A percentile compares a stretch with the other conserved stretches of the same genome.
phyloP scores from a whole-genome alignment of 2,329 filamentous ascomycete species.

The Ascosphaera pollenicola region DNA sequence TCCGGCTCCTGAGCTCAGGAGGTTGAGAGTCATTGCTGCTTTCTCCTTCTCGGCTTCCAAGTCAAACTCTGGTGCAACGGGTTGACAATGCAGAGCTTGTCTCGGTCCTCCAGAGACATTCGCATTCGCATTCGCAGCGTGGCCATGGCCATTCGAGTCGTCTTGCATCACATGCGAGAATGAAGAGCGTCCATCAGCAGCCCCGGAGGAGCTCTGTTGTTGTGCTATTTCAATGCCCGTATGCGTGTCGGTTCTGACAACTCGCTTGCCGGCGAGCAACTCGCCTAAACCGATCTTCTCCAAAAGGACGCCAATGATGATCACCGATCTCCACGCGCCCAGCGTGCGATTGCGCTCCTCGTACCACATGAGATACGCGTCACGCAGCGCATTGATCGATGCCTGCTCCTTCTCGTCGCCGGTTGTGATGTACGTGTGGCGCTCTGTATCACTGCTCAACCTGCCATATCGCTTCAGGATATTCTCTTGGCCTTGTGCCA shows the following conservation, averaged over 20 bases:
- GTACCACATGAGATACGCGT: constrained; percentile 59
- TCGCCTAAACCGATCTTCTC: constrained; percentile 38
- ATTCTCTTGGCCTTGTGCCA: constrained; percentile 37
- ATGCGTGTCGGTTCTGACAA: constrained; percentile 12
- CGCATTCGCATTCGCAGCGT: constrained; percentile 8
- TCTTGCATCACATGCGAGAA: constrained; percentile 13
- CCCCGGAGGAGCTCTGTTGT: constrained; percentile 35
- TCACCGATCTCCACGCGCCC: constrained; percentile 73
- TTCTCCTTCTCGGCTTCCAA: neutral
- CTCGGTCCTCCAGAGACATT: neutral
- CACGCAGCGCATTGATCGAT: constrained; percentile 56
- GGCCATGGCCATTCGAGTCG: constrained; percentile 6
- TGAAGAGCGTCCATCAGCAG: constrained; percentile 11
- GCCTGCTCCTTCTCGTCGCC: constrained; percentile 34
- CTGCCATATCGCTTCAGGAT: constrained; percentile 12
- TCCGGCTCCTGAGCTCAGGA: neutral
- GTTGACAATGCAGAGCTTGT: neutral
- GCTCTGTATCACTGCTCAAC: constrained; percentile 22
- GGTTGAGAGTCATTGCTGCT: neutral
- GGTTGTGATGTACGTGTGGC: constrained; percentile 12
- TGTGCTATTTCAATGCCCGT: constrained; percentile 38
- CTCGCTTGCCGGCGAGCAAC: constrained; percentile 10
- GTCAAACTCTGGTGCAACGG: neutral
- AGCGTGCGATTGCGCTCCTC: constrained; percentile 55
- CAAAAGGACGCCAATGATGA: constrained; percentile 64